Percentiles rank a stretch among this genome's conserved stretches.
phyloP scores from a whole-genome alignment of 169 alveolate species.

The Cryptosporidium xiaoi region DNA sequence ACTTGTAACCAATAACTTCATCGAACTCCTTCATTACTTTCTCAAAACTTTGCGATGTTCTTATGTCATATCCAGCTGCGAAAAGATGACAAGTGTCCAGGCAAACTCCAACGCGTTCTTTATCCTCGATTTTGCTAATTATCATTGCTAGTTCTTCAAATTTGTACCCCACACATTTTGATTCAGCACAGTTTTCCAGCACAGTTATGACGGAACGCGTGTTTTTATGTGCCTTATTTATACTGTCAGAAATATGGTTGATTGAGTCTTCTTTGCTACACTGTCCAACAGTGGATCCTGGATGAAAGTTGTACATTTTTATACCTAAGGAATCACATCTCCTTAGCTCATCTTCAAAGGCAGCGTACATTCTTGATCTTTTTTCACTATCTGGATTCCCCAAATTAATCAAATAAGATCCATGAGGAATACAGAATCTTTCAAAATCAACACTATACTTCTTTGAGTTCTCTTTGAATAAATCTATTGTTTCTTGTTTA shows the following conservation, averaged over 20 bases:
- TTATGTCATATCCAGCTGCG: constrained; percentile 91
- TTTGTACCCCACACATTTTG: constrained; percentile 88
- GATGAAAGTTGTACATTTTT: constrained; percentile 87
- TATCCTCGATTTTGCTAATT: constrained; percentile 82
- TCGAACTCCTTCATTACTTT: constrained; percentile 86
- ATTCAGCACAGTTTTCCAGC: constrained; percentile 91
- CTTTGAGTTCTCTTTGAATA: constrained; percentile 79
- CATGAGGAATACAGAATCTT: constrained; percentile 87
- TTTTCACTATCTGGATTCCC: constrained; percentile 90
- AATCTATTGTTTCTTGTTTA: constrained; percentile 78
- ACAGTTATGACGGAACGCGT: constrained; percentile 85
- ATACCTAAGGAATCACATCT: constrained; percentile 89
- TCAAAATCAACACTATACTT: constrained; percentile 78
- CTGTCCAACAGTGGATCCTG: constrained; percentile 82
- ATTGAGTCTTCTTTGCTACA: constrained; percentile 67
- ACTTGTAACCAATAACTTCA: constrained; percentile 82
- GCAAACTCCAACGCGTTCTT: constrained; percentile 89
- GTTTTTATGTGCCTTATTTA: constrained; percentile 84
- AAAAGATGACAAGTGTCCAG: constrained; percentile 91
- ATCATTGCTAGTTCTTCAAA: constrained; percentile 88
- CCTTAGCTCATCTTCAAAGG: constrained; percentile 87
- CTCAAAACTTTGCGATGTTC: constrained; percentile 83
- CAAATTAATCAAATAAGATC: constrained; percentile 87
- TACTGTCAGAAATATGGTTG: constrained; percentile 55
- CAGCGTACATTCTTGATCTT: constrained; percentile 83